Evolutionary conservation across 2,329 filamentous ascomycete species (phyloP).

Genomic region (Xylaria multiplex): DNA sequence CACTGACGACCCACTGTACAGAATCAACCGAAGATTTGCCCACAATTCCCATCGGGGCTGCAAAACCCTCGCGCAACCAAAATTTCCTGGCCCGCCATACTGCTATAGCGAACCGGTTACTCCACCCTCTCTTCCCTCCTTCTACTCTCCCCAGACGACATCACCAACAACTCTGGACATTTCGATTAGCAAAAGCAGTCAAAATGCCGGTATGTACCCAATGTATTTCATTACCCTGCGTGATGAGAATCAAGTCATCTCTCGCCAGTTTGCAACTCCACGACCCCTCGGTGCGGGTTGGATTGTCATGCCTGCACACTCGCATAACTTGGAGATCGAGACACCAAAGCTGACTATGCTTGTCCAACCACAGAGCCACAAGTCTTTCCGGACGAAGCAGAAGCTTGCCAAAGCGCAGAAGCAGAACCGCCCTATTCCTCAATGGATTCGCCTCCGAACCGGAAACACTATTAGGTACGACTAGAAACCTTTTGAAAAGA

Average conservation of each 20-base stretch:
- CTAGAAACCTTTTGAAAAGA: conserved; percentile 2
- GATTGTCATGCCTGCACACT: not conserved
- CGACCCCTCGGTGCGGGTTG: not conserved
- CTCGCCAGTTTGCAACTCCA: not conserved
- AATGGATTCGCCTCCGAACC: conserved; percentile 99
- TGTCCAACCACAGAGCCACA: conserved; percentile 80
- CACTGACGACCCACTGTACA: not conserved
- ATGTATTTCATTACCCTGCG: not conserved
- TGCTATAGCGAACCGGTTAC: conserved; percentile 38
- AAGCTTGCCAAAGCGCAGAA: conserved; percentile 99
- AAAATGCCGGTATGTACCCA: conserved; percentile 54
- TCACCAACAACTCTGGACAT: conserved; percentile 51
- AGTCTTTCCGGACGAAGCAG: conserved; percentile 99
- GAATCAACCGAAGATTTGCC: conserved; percentile 41
- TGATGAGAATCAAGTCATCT: not conserved
- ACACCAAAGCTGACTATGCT: conserved; percentile 34
- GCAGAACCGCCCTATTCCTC: conserved; percentile 99
- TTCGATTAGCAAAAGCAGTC: conserved; percentile 52
- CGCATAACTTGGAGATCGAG: conserved; percentile 3
- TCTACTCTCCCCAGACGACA: conserved; percentile 39
- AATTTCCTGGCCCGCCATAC: conserved; percentile 40
- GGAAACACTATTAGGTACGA: conserved; percentile 99
- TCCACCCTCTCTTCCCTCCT: conserved; percentile 40
- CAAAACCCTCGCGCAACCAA: conserved; percentile 48
- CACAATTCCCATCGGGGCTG: conserved; percentile 48